phyloP scores from a whole-genome alignment of 305 asterid species.

The Salvia sclarea region DNA sequence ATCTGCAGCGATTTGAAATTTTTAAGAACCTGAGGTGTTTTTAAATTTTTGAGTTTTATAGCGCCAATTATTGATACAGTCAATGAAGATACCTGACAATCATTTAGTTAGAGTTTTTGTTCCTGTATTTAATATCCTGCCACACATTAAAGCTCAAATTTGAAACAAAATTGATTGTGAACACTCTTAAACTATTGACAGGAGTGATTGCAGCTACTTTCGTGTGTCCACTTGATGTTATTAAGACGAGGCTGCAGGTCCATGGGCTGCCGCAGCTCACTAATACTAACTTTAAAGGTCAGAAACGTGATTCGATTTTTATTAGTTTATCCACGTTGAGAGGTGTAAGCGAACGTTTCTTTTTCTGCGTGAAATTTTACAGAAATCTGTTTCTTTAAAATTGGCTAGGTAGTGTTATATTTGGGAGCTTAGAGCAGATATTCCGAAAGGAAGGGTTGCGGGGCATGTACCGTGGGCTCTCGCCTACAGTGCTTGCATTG shows the following conservation, averaged over 20 bases:
- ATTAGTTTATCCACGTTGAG: neutral
- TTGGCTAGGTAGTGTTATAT: slow-evolving; percentile 80
- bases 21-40: neutral
- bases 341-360: slow-evolving; percentile 1
- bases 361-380: slow-evolving; percentile 6
- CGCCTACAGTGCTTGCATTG: slow-evolving; percentile 89
- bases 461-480: slow-evolving; percentile 97
- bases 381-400: slow-evolving; percentile 24
- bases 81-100: neutral
- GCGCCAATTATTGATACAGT: neutral
- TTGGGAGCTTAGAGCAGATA: slow-evolving; percentile 89
- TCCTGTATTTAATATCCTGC: no score
- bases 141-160: neutral
- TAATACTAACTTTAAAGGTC: slow-evolving; percentile 74
- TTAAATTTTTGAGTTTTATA: neutral
- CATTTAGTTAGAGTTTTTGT: neutral
- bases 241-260: slow-evolving; percentile 96
- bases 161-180: slow-evolving; percentile 10
- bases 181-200: slow-evolving; percentile 38
- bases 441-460: slow-evolving; percentile 82
- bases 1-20: neutral
- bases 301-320: neutral
- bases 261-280: slow-evolving; percentile 78
- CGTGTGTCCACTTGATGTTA: slow-evolving; percentile 97
- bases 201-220: slow-evolving; percentile 96